Evolutionary conservation across 2,329 filamentous ascomycete genomes (phyloP).

Genomic region (Neoarthrinium moseri): DNA sequence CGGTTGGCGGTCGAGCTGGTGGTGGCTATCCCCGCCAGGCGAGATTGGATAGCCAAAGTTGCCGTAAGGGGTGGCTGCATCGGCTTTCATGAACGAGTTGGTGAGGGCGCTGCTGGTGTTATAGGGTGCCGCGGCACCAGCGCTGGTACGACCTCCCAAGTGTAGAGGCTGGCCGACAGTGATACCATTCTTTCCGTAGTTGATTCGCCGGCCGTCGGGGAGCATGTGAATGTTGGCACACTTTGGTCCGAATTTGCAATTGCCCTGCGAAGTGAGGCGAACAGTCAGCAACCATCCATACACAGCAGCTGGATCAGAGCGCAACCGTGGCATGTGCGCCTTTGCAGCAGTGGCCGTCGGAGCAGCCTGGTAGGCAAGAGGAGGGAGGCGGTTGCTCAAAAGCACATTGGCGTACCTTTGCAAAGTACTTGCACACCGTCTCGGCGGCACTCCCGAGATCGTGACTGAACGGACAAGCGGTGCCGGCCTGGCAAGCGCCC

Average conservation of each 20-base stretch:
- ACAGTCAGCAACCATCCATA: constrained; percentile 14
- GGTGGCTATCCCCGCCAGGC: constrained; percentile 39
- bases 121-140: constrained; percentile 52
- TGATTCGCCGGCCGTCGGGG: constrained; percentile 88
- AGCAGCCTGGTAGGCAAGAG: too few relatives aligned
- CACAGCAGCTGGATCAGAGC: too few relatives aligned
- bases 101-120: constrained; percentile 69
- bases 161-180: constrained; percentile 59
- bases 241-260: constrained; percentile 98
- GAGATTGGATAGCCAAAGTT: constrained; percentile 39
- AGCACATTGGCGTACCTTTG: constrained; percentile 66
- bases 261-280: constrained; percentile 62
- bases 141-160: constrained; percentile 67
- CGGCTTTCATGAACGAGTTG: constrained; percentile 67
- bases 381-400: neutral
- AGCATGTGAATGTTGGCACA: constrained; percentile 96
- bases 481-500: constrained; percentile 92
- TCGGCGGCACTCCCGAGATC: constrained; percentile 82
- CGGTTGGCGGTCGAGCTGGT: constrained; percentile 45
- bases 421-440: constrained; percentile 97
- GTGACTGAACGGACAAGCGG: constrained; percentile 94
- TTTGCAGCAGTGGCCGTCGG: too few relatives aligned
- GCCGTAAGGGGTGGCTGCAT: constrained; percentile 47
- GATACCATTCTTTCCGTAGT: constrained; percentile 70
- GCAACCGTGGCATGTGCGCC: too few relatives aligned